Evolutionary conservation across 805 yeast genomes (phyloP), one percentile per base, ranked within the genome.

Genomic region (Candida saitoana): DNA sequence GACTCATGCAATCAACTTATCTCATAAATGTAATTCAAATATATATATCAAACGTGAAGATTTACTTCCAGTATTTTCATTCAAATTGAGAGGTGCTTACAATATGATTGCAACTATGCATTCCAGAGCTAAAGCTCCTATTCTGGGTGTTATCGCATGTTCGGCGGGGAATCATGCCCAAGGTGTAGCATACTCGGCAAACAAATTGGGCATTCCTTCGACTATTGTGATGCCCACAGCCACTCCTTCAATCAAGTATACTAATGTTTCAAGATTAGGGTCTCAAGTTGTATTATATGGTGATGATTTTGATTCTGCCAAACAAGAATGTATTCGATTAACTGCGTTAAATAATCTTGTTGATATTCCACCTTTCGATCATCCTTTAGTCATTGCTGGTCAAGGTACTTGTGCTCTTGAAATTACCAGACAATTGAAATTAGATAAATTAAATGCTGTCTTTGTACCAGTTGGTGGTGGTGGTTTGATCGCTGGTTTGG

Each of bases 111-210:
- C 98, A 27, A 87, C 91, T 54, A 65, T 93, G 38, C 79, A 81
- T 40, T 65, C 77, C n/a, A 57, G 71, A 12, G 59, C 67, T 16
- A 78, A 75, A 36, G 70, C 82, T 52, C 75, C 82, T 49, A 54
- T 87, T 60, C 72, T 76, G 38, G 99, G 99, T 53, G 97, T 93
- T 42, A 85, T 95, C 59, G 97, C 98, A 0, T 93, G 98, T 56
- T 88, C 97, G 22, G 99, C 99, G 3, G 99, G 99, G 27, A 93
- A 93, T 63, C 99, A 93, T 55, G 99, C 99, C 1, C 99, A 93
- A 61, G 99, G 99, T 51, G 98, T 93, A 11, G 99, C 99, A 0
- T 91, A 66, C 60, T 84, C 96, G 17, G 96, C 98, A 3, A 80
- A 79, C 46, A 79, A 83, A 45, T 70, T 93, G 56, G 84, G 83